Evolutionary conservation across 1,139 yeast genomes (phyloP).

Genomic region (Scheffersomyces illinoinensis): DNA sequence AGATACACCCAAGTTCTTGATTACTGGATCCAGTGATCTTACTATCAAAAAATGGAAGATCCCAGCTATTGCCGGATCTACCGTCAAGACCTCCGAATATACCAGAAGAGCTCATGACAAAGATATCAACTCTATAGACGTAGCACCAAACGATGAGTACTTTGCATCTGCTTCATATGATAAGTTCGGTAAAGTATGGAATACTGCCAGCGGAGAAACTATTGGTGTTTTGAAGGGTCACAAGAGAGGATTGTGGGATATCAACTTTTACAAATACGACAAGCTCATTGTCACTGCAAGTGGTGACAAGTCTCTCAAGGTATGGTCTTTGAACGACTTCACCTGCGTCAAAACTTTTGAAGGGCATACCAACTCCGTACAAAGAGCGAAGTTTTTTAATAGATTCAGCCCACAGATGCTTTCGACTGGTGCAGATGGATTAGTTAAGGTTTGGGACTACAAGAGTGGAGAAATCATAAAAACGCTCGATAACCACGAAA

Average conservation of each 20-base stretch:
- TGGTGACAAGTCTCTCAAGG: slow-evolving; percentile 87
- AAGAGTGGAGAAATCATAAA: slow-evolving; percentile 68
- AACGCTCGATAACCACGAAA: slow-evolving; percentile 88
- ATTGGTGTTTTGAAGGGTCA: slow-evolving; percentile 86
- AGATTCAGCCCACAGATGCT: slow-evolving; percentile 63
- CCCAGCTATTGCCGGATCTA: slow-evolving; percentile 39
- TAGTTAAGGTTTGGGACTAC: slow-evolving; percentile 86
- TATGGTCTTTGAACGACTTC: slow-evolving; percentile 84
- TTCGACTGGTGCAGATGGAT: slow-evolving; percentile 92
- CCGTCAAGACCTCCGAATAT: slow-evolving; percentile 62
- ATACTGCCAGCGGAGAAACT: slow-evolving; percentile 76
- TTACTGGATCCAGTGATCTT: slow-evolving; percentile 87
- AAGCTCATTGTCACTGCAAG: slow-evolving; percentile 75
- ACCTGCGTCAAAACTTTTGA: slow-evolving; percentile 81
- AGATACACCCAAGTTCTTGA: slow-evolving; percentile 65
- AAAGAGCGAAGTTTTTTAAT: slow-evolving; percentile 72
- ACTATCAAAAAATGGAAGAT: slow-evolving; percentile 89
- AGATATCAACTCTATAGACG: slow-evolving; percentile 85
- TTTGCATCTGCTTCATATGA: slow-evolving; percentile 98
- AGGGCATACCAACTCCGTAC: slow-evolving; percentile 93
- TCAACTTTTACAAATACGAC: slow-evolving; percentile 77
- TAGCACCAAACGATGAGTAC: slow-evolving; percentile 83
- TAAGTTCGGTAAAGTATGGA: slow-evolving; percentile 89
- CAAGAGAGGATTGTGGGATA: slow-evolving; percentile 93
- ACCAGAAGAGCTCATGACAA: slow-evolving; percentile 97